Base-by-base conservation (phyloP, 2,329 filamentous ascomycete species). In the Paraphoma chrysanthemicola region DNA sequence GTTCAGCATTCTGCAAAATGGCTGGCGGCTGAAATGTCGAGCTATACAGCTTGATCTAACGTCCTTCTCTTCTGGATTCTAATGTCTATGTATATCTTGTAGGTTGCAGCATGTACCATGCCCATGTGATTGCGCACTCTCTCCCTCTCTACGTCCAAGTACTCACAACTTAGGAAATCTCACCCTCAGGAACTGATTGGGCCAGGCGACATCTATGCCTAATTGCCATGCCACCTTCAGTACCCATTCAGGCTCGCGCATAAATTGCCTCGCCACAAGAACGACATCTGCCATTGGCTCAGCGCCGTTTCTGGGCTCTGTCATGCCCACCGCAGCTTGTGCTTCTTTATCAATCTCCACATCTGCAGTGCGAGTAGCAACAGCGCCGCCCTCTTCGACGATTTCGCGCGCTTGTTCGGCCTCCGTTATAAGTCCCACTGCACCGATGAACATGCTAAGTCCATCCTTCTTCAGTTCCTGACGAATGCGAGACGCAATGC, bases 231-330 rank as follows among this genome's bases (percentile, higher is more conserved):
- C 83, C 1, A 84, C 81, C 42, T 69, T 80, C 36, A 85, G 59
- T 29, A 85, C 83, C 83, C 83, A 85, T 60, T 84, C 82, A 0
- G 83, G 82, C 69, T 85, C 83, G 7, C 83, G 74, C 77, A 85
- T 78, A 56, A 85, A 85, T 59, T 85, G 83, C 43, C 82, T 75
- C 0, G 79, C 83, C 36, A 85, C 77, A n/a, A 85, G 61, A 23
- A 85, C 74, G 0, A 80, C 79, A 73, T 85, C 83, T 0, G 82
- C 80, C 76, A 75, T 70, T 0, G 71, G 70, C 44, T 72, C 70
- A 2, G 63, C 60, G 0, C 66, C 71, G 6, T 65, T 57, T 1
- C 49, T 62, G 1, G 64, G 49, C 38, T 79, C 72, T 0, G 78
- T 80, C 70, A 79, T 73, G 14, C 56, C 50, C 10, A 74, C 57